Base-by-base conservation (phyloP, 2,329 filamentous ascomycete species). In the Colletotrichum magnum region DNA sequence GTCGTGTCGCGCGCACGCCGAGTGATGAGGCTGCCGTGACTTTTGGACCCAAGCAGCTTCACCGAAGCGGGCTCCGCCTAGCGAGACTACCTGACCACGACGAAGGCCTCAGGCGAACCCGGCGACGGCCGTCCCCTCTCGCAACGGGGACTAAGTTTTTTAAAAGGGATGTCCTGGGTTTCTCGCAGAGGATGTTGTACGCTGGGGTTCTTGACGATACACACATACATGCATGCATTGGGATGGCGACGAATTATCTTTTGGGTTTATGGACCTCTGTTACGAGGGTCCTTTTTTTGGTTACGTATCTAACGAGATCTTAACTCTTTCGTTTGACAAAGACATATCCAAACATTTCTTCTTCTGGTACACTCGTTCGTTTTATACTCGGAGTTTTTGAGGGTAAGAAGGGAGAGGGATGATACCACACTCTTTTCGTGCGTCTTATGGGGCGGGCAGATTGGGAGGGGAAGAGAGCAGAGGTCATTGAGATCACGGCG, bases 161-260 rank as follows among this genome's bases (percentile, higher is more conserved):
- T 36, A 3, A 36, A 58, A 57, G 65, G 62, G 56, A 72, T 41
- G 62, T 60, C 67, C 67, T 57, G 50, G 57, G 63, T 48, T 67
- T 69, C 62, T 61, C 56, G 67, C 57, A 67, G 63, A 69, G 18
- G 54, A 54, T 65, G 66, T 69, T 66, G 67, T 67, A 67, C 67
- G 63, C 67, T 69, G 67, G 67, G 61, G 67, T 61, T 51, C 7
- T 36, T 69, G 67, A 72, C 64, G 70, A 72, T 71, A 72, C 70
- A 72, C 60, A 71, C 32, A 36, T 50, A 71, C 63, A 71, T 71
- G 69, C 70, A 72, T 71, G 69, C 64, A 69, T 68, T 68, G 60
- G 63, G 57, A 63, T 58, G 64, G 68, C 64, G 61, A 68, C 47
- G 58, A 36, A 48, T 50, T 28, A 48, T 50, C 32, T 60, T 50